Conservation (phyloP, 371 early-diverging fungal species). For the Dichotomocladium elegans region DNA sequence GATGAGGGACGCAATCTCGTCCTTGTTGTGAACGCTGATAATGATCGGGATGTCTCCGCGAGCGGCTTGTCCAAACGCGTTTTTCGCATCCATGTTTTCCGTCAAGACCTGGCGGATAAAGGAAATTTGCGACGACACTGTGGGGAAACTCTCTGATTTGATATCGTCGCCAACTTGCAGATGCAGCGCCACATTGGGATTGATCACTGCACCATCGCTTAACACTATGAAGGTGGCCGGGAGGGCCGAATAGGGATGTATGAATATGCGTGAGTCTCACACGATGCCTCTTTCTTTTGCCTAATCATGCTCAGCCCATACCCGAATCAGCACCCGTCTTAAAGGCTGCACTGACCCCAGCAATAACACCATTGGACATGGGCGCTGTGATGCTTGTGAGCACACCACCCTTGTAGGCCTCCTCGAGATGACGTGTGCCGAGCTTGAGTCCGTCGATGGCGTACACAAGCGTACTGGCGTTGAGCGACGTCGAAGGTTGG, state of each 20-base stretch:
- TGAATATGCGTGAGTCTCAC: background rate
- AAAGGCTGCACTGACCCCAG: constrained; percentile 33
- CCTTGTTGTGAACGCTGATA: constrained; percentile 57
- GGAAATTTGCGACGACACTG: constrained; percentile 63
- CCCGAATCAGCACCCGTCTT: constrained; percentile 14
- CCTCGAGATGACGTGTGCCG: constrained; percentile 52
- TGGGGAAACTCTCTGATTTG: constrained; percentile 47
- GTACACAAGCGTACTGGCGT: constrained; percentile 25
- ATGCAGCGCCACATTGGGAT: constrained; percentile 57
- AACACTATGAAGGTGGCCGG: constrained; percentile 7
- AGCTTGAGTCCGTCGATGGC: constrained; percentile 61
- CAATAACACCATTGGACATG: constrained; percentile 30
- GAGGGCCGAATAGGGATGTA: too few species aligned
- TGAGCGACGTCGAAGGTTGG: constrained; percentile 11
- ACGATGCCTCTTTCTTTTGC: too few species aligned
- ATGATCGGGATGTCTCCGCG: constrained; percentile 65
- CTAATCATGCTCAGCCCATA: too few species aligned
- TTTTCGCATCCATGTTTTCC: constrained; percentile 16
- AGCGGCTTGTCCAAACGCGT: constrained; percentile 40
- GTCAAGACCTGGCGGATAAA: constrained; percentile 50
- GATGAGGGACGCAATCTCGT: constrained; percentile 68
- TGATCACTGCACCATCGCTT: constrained; percentile 23
- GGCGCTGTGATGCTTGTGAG: constrained; percentile 54
- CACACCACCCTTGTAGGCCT: constrained; percentile 61
- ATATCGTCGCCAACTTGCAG: constrained; percentile 48